Percentiles rank a stretch among this genome's conserved stretches.
Conservation (phyloP, 306 rosid genomes). For the Myrica gale region DNA sequence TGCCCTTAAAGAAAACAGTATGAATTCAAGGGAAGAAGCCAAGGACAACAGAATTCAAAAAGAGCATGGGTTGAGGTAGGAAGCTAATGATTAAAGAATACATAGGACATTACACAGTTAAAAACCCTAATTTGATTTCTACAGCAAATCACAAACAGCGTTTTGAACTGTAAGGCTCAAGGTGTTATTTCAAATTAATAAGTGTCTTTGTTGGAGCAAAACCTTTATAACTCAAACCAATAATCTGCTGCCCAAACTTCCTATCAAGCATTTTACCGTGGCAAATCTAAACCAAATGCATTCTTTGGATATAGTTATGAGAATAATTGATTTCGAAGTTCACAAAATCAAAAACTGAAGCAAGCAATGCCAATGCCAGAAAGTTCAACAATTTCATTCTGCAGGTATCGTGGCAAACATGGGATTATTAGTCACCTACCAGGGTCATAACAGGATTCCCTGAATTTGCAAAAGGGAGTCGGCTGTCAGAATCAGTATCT, state of each 20-base stretch:
- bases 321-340: too few species aligned
- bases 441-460: slow-evolving; percentile 97
- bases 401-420: slow-evolving; percentile 13
- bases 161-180: too few species aligned
- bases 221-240: too few species aligned
- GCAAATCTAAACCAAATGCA: too few species aligned
- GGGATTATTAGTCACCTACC: slow-evolving; percentile 55
- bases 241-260: too few species aligned
- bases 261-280: too few species aligned
- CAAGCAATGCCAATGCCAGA: background rate
- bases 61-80: background rate
- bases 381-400: background rate
- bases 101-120: background rate
- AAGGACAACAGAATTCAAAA: background rate
- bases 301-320: too few species aligned
- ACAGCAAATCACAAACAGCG: too few species aligned
- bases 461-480: slow-evolving; percentile 91
- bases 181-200: too few species aligned
- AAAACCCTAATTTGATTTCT: too few species aligned
- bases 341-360: background rate
- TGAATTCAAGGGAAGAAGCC: slow-evolving; percentile 11
- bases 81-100: background rate
- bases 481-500: slow-evolving; percentile 51
- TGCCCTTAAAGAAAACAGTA: too few species aligned
- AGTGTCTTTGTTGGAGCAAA: too few species aligned